Evolutionary conservation across 805 yeast genomes (phyloP).

Genomic region (Candida parachauliodes): DNA sequence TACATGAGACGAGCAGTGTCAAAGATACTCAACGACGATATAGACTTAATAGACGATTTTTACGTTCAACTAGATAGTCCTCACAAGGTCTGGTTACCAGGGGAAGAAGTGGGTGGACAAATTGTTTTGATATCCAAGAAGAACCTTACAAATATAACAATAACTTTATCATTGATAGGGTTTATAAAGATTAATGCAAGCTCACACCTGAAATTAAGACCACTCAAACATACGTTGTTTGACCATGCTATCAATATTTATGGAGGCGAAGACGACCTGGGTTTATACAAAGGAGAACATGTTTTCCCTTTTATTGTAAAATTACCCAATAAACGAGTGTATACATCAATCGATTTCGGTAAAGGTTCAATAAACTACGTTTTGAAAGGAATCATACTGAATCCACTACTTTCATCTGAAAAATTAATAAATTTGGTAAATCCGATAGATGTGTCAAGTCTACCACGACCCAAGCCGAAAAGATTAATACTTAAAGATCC

Average conservation of each 20-base stretch:
- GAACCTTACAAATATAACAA: slow-evolving; percentile 50
- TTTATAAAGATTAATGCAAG: slow-evolving; percentile 52
- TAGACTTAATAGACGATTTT: slow-evolving; percentile 55
- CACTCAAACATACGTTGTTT: slow-evolving; percentile 50
- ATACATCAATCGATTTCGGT: slow-evolving; percentile 76
- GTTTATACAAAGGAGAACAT: slow-evolving; percentile 79
- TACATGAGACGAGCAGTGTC: slow-evolving; percentile 54
- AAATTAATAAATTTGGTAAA: slow-evolving; percentile 57
- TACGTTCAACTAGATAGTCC: slow-evolving; percentile 71
- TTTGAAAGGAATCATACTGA: slow-evolving; percentile 48
- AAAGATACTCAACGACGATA: slow-evolving; percentile 31
- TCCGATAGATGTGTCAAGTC: slow-evolving; percentile 68
- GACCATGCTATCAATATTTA: slow-evolving; percentile 57
- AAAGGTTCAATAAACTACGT: slow-evolving; percentile 75
- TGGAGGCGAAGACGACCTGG: slow-evolving; percentile 41
- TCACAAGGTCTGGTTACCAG: slow-evolving; percentile 75
- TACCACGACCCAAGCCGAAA: slow-evolving; percentile 67
- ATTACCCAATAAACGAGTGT: slow-evolving; percentile 70
- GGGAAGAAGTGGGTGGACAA: slow-evolving; percentile 68
- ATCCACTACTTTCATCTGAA: slow-evolving; percentile 46
- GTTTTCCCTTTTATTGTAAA: slow-evolving; percentile 81
- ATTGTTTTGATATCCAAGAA: slow-evolving; percentile 53
- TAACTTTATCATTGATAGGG: slow-evolving; percentile 55
- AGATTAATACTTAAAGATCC: slow-evolving; percentile 60
- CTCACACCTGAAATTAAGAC: slow-evolving; percentile 51